Evolutionary conservation across 306 rosid species (phyloP), one percentile per base, ranked within the genome.

Genomic region (Quercus agrifolia): DNA sequence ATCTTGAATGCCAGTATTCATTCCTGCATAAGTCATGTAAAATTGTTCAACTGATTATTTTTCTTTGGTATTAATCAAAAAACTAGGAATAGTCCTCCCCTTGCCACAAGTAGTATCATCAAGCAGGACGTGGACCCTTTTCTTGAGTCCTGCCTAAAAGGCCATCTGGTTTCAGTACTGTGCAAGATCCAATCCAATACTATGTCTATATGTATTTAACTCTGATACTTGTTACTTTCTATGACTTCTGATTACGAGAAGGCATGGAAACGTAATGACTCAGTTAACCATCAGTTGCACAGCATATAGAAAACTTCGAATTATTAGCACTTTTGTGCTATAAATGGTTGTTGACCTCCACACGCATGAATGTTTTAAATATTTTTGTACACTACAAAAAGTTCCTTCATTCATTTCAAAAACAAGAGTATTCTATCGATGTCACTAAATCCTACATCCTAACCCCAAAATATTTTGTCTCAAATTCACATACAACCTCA

Each of bases 1-100:
- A 87, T 93, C 98, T 90, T 91, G 98, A 84, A 95, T 91, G 83
- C 99, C 99, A 71, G 98, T 92, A 88, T 95, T 95, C 99, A 95
- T 95, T 85, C 99, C 99, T 95, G 91, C 80, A 82, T 56, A 81
- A 68, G 81, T 83, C 76, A 74, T 33, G 7, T 49, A 64, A 13
- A 81, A 74, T 31, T 58, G 35, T 38, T 66, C 70, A 7, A 8
- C 31, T 57, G 54, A 78, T 70, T 74, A 66, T 55, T 71, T 55
- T 70, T 54, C 85, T 79, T 74, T 38, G n/a, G 55, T 2, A 41
- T 61, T 55, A 56, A 70, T 55, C 70, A 58, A 38, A 61, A 52
- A 19, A 74, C 23, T 59, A 46, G 35, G 46, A 41, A 75, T n/a
- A 12, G n/a, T 33, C 57, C 75, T 74, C 19, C 58, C 51, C 66